A percentile compares a stretch with the other conserved stretches of the same genome.
These are phyloP conservation scores for Auriculariales sp. DNA, from an alignment of 768 basidiomycete species.

Conservation along the genomic window DNA sequence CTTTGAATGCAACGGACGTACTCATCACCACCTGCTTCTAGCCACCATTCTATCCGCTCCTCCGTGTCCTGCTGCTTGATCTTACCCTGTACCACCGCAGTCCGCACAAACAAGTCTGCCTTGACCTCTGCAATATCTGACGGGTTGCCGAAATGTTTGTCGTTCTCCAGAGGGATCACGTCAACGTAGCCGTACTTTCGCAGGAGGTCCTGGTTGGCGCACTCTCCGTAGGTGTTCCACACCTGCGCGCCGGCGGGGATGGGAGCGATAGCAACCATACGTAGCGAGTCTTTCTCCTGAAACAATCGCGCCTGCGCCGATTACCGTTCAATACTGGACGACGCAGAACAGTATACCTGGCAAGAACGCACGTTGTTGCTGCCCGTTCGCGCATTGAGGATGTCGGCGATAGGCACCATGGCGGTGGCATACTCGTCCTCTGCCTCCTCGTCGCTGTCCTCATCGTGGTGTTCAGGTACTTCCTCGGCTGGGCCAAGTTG, in stretches of 20 bases:
- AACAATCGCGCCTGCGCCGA: slow-evolving; percentile 66
- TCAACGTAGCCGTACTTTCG: slow-evolving; percentile 92
- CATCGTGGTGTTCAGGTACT: slow-evolving; percentile 22
- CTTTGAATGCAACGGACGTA: slow-evolving; percentile 15
- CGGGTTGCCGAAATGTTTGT: slow-evolving; percentile 44
- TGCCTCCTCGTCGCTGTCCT: slow-evolving; percentile 25
- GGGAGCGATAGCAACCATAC: slow-evolving; percentile 66
- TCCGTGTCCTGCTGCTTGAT: slow-evolving; percentile 16
- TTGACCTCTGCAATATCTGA: slow-evolving; percentile 66
- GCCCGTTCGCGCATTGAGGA: slow-evolving; percentile 80
- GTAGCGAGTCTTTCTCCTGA: slow-evolving; percentile 53
- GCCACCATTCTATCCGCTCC: slow-evolving; percentile 83
- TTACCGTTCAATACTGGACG: slow-evolving; percentile 1
- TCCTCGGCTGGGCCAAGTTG: slow-evolving; percentile 6
- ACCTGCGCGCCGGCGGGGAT: slow-evolving; percentile 79
- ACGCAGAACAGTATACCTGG: neutral
- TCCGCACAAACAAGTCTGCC: slow-evolving; percentile 47
- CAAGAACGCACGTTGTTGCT: slow-evolving; percentile 58
- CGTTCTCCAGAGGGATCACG: slow-evolving; percentile 37
- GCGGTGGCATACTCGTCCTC: slow-evolving; percentile 53
- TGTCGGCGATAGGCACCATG: slow-evolving; percentile 95
- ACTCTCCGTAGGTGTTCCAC: slow-evolving; percentile 95
- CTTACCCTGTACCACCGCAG: slow-evolving; percentile 17
- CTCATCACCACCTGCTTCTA: slow-evolving; percentile 86
- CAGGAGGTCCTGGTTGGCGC: slow-evolving; percentile 86